Base-by-base conservation (phyloP, 352 stramenopile species). In the Albugo laibachii region DNA sequence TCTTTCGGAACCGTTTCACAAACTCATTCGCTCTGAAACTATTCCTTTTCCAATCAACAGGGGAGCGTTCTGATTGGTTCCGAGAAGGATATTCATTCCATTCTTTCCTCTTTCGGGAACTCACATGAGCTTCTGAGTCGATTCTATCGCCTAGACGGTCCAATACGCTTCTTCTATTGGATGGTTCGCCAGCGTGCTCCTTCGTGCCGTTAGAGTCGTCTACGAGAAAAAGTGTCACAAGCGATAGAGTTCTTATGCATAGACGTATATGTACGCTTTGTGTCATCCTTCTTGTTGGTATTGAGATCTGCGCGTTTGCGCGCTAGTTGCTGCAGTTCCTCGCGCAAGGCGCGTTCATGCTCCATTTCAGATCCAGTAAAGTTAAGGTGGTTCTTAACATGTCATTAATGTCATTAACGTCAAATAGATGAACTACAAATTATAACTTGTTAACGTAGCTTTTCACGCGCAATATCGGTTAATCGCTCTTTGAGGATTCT, bases 401-500 rank as follows among this genome's bases (percentile, higher is more conserved):
- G 37, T 15, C 45, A 50, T 50, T 50, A 21, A 47, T 47, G 36
- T 47, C 16, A 47, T 18, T 50, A 46, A 46, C 15, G 45, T 21
- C 45, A 36, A 50, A 50, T 50, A 31, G 8, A 8, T 31, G 3
- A 31, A 31, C 8, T 31, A 31, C 24, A 31, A 31, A 31, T 31
- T 10, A 10, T 3, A 31, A 31, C 3, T 3, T 31, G 3, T 57
- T 77, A 83, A 59, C 73, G 83, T 45, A 86, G 24, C 24, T 31
- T 31, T 31, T 31, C 24, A 3, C 24, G 3, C 24, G 24, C 24
- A 8, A 31, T 31, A 31, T 79, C 69, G 13, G 69, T 75, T 41
- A 84, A 63, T 11, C 63, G 63, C 50, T 84, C 72, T 56, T 79
- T 79, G 51, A 84, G 76, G 44, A 82, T 80, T 58, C 82, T 84